Evolutionary conservation across 2,329 filamentous ascomycete genomes (phyloP).

Genomic region (Metarhizium brunneum): DNA sequence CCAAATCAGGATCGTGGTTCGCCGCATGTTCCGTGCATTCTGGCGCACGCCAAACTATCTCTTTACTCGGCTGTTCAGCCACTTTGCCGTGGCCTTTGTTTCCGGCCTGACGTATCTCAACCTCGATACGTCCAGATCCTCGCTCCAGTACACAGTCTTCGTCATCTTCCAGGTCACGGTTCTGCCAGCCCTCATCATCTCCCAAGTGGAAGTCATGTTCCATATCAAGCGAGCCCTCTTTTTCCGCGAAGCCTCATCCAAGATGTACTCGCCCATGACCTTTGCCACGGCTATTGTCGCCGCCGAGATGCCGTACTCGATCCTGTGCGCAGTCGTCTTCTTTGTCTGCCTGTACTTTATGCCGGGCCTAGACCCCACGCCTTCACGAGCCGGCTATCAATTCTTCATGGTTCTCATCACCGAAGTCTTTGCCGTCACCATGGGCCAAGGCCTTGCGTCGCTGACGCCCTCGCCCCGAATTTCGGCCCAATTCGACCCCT

Average conservation of each 20-base stretch:
- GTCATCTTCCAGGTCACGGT: constrained; percentile 86
- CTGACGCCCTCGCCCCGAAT: constrained; percentile 73
- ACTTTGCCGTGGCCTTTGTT: constrained; percentile 67
- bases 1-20: constrained; percentile 68
- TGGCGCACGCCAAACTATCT: constrained; percentile 86
- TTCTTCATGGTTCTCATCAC: constrained; percentile 80
- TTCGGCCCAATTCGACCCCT: constrained; percentile 70
- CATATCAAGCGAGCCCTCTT: constrained; percentile 71
- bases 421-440: constrained; percentile 73
- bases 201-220: constrained; percentile 74
- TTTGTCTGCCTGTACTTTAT: constrained; percentile 81
- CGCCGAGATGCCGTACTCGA: constrained; percentile 75
- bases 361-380: constrained; percentile 57
- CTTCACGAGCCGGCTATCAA: constrained; percentile 69
- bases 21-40: constrained; percentile 66
- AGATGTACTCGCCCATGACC: constrained; percentile 75
- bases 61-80: constrained; percentile 80
- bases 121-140: constrained; percentile 64
- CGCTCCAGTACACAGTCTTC: constrained; percentile 79
- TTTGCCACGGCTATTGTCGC: constrained; percentile 72
- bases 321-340: constrained; percentile 72
- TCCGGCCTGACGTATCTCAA: constrained; percentile 74
- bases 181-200: constrained; percentile 72
- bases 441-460: constrained; percentile 68
- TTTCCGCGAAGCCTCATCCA: constrained; percentile 77